Evolutionary conservation across 345 rosid genomes (phyloP).

Genomic region (Streptanthus diversifolius): DNA sequence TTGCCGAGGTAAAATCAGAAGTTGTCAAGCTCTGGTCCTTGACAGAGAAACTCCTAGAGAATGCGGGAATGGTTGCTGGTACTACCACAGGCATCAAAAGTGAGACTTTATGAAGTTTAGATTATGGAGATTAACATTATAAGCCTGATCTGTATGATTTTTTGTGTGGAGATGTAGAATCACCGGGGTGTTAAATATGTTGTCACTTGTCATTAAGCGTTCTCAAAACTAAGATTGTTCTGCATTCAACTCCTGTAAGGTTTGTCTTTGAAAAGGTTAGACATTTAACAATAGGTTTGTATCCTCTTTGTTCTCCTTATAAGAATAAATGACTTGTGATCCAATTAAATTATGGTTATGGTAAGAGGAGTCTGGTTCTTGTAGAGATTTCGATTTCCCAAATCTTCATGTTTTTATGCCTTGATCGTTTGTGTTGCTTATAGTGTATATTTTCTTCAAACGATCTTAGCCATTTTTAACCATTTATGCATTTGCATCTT

Average conservation of each 20-base stretch:
- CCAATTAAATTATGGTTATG: not conserved
- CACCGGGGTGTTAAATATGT: not conserved
- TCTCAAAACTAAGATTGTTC: not conserved
- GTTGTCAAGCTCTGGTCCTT: constrained; percentile 55
- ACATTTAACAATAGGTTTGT: not conserved
- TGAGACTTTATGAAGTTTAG: constrained; percentile 20
- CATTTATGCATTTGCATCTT: too few relatives aligned
- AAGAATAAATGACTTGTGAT: not conserved
- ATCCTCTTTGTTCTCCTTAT: not conserved
- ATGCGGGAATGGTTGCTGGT: constrained; percentile 52
- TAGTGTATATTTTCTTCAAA: too few relatives aligned
- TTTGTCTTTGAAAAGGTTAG: not conserved
- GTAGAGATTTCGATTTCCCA: too few relatives aligned
- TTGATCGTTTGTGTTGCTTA: too few relatives aligned
- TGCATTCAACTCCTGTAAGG: not conserved
- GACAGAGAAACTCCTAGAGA: constrained; percentile 61
- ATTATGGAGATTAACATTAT: constrained; percentile 16
- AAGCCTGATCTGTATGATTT: constrained; percentile 15
- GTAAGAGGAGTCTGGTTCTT: too few relatives aligned
- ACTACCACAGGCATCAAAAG: constrained; percentile 17
- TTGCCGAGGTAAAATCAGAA: constrained; percentile 49
- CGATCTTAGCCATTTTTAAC: too few relatives aligned
- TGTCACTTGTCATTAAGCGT: not conserved
- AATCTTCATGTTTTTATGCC: not conserved
- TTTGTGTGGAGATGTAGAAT: constrained; percentile 20